Evolutionary conservation across 208 protist species (phyloP), one percentile per base, ranked within the genome.

Genomic region (Acanthamoeba healyi): DNA sequence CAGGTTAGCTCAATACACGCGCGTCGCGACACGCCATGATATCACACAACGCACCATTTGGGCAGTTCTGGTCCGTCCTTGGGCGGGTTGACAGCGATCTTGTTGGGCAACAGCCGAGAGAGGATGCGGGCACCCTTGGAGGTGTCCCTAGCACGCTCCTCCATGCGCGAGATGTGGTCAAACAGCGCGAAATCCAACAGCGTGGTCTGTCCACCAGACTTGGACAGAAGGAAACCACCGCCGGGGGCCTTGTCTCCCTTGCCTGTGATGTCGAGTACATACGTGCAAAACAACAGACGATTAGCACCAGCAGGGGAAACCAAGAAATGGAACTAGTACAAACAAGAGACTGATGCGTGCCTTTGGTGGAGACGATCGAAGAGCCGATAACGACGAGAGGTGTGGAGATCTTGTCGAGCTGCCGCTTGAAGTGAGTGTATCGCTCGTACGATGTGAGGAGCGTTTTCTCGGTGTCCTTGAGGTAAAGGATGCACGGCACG

Each of bases 131-230:
- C n/a, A 17, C 29, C 40, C 46, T 93, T 93, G 29, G 89, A 93
- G 14, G 89, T 82, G 26, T 93, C 89, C 32, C 70, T 15, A 12
- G 38, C 26, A 14, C 65, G 29, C 44, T 93, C 89, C 49, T 93
- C 89, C 34, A 93, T 82, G 89, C 89, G 89, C 29, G 61, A 84
- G 14, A 93, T 82, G 29, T 93, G 89, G 40, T 93, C 89, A 44
- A 81, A 74, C 44, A 93, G 67, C 44, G 89, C 67, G 61, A 93
- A 93, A 65, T 93, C 89, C 12, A 93, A 36, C 36, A 93, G 67
- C 17, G 89, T 81, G 17, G 89, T 56, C 67, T 54, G 46, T 5
- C 89, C 89, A 17, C 67, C 67, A 7, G 89, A 93, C 61, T 91
- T 91, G 51, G 84, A 91, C 24, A 91, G 61, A 24, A 91, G 84